These are phyloP conservation scores for Malus hybrid DNA, from an alignment of 331 rosid genomes.

Conservation along the genomic window DNA sequence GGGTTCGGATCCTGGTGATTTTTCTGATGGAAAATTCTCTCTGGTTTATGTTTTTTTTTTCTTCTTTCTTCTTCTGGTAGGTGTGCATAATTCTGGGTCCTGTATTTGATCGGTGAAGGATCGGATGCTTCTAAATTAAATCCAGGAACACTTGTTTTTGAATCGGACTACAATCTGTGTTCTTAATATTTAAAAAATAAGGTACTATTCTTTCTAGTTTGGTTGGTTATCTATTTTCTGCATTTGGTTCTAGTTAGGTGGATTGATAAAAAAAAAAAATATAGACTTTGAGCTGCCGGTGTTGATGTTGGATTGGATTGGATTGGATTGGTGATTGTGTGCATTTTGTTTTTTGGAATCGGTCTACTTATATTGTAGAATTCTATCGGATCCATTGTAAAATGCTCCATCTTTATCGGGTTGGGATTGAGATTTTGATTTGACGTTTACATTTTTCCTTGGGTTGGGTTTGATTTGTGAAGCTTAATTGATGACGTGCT, in stretches of 20 bases:
- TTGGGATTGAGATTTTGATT: not conserved
- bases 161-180: conserved; percentile 32
- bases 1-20: conserved; percentile 36
- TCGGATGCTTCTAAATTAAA: conserved; percentile 50
- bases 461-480: conserved; percentile 9
- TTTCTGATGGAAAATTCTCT: conserved; percentile 22
- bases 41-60: conserved; percentile 8
- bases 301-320: conserved; percentile 5
- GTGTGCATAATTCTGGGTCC: conserved; percentile 37
- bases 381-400: conserved; percentile 1
- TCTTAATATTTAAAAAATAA: conserved; percentile 24
- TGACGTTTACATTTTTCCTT: not conserved
- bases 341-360: not conserved
- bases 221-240: conserved; percentile 11
- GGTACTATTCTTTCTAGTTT: conserved; percentile 33
- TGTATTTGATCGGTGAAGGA: conserved; percentile 57
- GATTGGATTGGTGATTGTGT: not conserved
- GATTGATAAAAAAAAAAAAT: not conserved
- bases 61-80: conserved; percentile 12
- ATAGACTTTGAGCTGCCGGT: not conserved
- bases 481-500: conserved; percentile 2
- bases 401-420: not conserved
- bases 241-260: no score
- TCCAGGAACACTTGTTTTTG: conserved; percentile 30
- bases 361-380: not conserved